Evolutionary conservation across 768 basidiomycete genomes (phyloP).

Genomic region (Pleurotus citrinopileatus): DNA sequence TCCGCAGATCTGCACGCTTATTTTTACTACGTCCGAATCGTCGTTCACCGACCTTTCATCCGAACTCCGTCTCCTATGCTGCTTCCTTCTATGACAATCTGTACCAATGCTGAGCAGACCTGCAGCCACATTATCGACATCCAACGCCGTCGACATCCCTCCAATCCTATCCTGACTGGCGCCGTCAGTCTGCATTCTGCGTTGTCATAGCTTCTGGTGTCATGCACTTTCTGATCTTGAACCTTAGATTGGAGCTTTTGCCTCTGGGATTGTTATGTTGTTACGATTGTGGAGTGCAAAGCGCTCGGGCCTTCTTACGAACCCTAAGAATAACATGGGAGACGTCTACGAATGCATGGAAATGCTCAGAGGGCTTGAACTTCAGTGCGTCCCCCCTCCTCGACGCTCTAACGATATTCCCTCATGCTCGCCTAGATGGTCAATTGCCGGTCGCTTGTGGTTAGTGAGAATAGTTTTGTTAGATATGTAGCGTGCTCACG

Average conservation of each 20-base stretch:
- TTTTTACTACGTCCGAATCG: conserved; percentile 63
- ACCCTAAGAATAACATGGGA: conserved; percentile 49
- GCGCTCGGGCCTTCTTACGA: conserved; percentile 39
- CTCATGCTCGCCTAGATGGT: conserved; percentile 29
- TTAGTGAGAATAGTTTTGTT: conserved; percentile 16
- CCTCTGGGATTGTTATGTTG: conserved; percentile 51
- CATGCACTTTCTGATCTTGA: neutral
- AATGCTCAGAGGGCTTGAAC: conserved; percentile 40
- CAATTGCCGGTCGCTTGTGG: conserved; percentile 38
- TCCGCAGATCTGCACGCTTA: conserved; percentile 53
- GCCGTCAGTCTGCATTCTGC: conserved; percentile 9
- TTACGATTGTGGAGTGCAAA: conserved; percentile 66
- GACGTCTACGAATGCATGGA: conserved; percentile 61
- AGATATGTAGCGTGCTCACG: neutral
- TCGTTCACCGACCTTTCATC: conserved; percentile 78
- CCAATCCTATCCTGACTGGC: conserved; percentile 24
- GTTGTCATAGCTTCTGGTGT: neutral
- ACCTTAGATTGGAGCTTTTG: conserved; percentile 33
- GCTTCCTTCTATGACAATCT: conserved; percentile 72
- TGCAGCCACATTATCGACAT: conserved; percentile 74
- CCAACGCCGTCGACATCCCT: conserved; percentile 36
- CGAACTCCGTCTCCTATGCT: conserved; percentile 42
- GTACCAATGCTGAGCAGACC: conserved; percentile 77
- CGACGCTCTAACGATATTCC: neutral
- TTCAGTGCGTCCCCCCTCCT: conserved; percentile 24